Evolutionary conservation across 1,284 basidiomycete species (phyloP).

Genomic region (Pseudomicrostroma phylloplanum): DNA sequence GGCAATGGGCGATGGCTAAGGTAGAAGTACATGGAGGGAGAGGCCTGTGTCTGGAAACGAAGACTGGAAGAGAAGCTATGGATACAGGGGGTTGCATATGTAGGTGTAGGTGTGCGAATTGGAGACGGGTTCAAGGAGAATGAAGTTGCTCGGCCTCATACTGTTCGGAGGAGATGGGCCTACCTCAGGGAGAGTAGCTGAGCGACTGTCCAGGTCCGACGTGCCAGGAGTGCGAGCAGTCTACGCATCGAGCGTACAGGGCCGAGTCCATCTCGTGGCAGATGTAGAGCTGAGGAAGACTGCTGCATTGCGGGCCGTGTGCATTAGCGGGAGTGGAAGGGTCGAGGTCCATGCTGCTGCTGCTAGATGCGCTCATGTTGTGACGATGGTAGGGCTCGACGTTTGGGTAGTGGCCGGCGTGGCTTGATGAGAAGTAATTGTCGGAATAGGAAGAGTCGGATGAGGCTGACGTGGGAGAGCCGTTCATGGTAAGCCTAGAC

Average conservation of each 20-base stretch:
- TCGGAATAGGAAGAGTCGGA: background rate
- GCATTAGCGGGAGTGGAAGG: background rate
- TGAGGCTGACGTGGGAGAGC: background rate
- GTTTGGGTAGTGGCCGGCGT: conserved; percentile 6
- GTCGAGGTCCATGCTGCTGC: conserved; percentile 3
- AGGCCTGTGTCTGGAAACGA: too few species aligned
- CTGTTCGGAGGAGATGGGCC: too few species aligned
- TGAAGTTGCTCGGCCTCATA: too few species aligned
- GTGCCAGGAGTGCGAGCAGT: background rate
- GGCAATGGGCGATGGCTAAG: too few species aligned
- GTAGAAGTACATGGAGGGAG: too few species aligned
- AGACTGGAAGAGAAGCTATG: too few species aligned
- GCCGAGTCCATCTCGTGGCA: background rate
- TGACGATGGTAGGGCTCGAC: background rate
- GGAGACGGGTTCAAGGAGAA: too few species aligned
- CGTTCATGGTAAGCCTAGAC: background rate
- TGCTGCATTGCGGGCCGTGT: background rate
- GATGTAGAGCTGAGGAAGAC: conserved; percentile 6
- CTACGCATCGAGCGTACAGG: background rate
- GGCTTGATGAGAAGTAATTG: background rate
- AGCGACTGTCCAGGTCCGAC: background rate
- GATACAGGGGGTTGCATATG: too few species aligned
- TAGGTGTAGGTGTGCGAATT: too few species aligned
- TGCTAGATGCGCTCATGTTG: background rate
- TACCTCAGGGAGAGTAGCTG: background rate